Evolutionary conservation across 2,329 filamentous ascomycete species (phyloP), one percentile per base, ranked within the genome.

Genomic region (Neurospora sp.): DNA sequence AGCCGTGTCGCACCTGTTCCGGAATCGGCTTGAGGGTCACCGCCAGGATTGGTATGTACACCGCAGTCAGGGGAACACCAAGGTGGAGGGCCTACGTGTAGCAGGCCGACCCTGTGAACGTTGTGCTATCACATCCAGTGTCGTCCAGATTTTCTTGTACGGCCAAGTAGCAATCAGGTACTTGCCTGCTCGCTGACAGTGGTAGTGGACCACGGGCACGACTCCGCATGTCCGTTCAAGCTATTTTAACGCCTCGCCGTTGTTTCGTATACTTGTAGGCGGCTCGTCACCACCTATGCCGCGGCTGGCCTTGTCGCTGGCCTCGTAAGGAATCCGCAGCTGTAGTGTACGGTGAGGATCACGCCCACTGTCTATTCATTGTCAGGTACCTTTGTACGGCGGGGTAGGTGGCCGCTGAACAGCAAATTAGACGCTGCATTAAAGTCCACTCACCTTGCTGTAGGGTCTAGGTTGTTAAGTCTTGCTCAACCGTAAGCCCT

Each of bases 151-250:
- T 40, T 38, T 40, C 38, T 67, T 43, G 41, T 52, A 66, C 46
- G 38, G 46, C 38, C 43, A 66, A 67, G 70, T 72, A 72, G 71
- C 67, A 69, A 67, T 12, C 38, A 28, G 46, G 69, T 69, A 71
- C 66, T 41, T 62, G 52, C 52, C 23, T 62, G 52, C 28, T 66
- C 66, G 19, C 15, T 2, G 40, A 37, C 66, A 70, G 65, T 37
- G 8, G 38, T 40, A 46, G 72, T 74, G 72, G 72, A 69, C 52
- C 70, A 66, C 17, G 52, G 40, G 15, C 41, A 19, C 38, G 67
- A 69, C 65, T 72, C 72, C 70, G 66, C 72, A 68, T 40, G 36
- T 15, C 67, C 12, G 52, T 33, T 12, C 23, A 62, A 36, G 52
- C 52, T 67, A 67, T 68, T 70, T 71, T 52, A 68, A 70, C 69